These are phyloP conservation scores for Achlya hypogyna DNA, from an alignment of 352 stramenopile genomes.

Conservation along the genomic window DNA sequence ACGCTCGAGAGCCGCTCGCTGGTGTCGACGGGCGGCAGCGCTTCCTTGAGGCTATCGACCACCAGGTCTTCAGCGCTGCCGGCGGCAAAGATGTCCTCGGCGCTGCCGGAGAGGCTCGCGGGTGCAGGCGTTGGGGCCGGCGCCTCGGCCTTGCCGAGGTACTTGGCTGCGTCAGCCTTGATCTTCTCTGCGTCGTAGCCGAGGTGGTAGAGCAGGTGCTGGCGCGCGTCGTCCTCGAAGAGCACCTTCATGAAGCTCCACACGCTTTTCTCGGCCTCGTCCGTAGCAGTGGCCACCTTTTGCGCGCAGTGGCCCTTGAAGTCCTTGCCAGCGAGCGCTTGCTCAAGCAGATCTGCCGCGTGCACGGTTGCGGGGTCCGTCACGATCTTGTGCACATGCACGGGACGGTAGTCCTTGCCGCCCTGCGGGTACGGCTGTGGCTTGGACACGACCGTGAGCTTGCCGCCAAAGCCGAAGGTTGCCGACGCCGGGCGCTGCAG, in stretches of 20 bases:
- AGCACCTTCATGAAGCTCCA: constrained; percentile 92
- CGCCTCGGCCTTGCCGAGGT: constrained; percentile 40
- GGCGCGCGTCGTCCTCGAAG: constrained; percentile 92
- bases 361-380: constrained; percentile 75
- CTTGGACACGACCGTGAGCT: constrained; percentile 86
- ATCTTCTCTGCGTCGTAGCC: constrained; percentile 92
- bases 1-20: constrained; percentile 64
- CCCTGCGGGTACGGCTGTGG: background rate
- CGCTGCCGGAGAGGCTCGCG: constrained; percentile 32
- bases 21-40: constrained; percentile 43
- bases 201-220: constrained; percentile 91
- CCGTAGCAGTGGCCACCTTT: constrained; percentile 62
- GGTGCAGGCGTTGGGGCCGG: constrained; percentile 21
- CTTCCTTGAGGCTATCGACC: constrained; percentile 27
- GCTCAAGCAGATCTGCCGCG: constrained; percentile 85
- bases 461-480: constrained; percentile 95
- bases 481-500: constrained; percentile 84
- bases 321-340: constrained; percentile 81
- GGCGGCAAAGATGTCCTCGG: constrained; percentile 29
- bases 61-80: constrained; percentile 18
- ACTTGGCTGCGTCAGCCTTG: constrained; percentile 73
- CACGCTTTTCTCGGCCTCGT: constrained; percentile 60
- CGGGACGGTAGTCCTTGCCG: constrained; percentile 40
- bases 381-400: constrained; percentile 76
- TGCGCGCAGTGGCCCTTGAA: constrained; percentile 89